Percentiles rank a stretch among this genome's conserved stretches.
These are phyloP conservation scores for Backusella tuberculispora DNA, from an alignment of 192 early-diverging fungal genomes.

Conservation along the genomic window DNA sequence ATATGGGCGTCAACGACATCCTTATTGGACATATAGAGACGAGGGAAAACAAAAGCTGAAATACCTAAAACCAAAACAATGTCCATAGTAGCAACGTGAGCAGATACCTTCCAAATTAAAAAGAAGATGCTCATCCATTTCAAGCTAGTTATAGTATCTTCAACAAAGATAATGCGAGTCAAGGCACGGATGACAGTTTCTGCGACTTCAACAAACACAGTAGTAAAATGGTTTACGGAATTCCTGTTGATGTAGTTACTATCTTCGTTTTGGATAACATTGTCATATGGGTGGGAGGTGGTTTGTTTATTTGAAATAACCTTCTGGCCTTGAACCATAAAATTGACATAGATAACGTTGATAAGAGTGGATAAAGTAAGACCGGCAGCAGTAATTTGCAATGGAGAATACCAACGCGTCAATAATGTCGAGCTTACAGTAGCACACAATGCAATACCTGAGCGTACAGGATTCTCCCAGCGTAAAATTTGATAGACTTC, in stretches of 20 bases:
- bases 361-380: constrained; percentile 25
- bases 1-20: constrained; percentile 30
- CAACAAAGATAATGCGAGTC: constrained; percentile 27
- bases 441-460: neutral
- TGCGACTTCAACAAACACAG: constrained; percentile 9
- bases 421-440: constrained; percentile 13
- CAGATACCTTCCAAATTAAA: constrained; percentile 27
- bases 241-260: constrained; percentile 15
- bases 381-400: constrained; percentile 22
- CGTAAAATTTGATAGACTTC: constrained; percentile 13
- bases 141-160: constrained; percentile 24
- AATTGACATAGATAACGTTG: constrained; percentile 29
- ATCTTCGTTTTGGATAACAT: constrained; percentile 21
- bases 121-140: constrained; percentile 29
- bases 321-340: constrained; percentile 19
- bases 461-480: constrained; percentile 31
- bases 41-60: constrained; percentile 31
- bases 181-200: constrained; percentile 26
- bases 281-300: constrained; percentile 5
- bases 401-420: constrained; percentile 30
- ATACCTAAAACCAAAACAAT: constrained; percentile 18
- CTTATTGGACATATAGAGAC: constrained; percentile 34
- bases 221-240: constrained; percentile 12
- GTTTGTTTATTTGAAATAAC: constrained; percentile 17
- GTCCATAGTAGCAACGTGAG: constrained; percentile 22